A percentile compares a stretch with the other conserved stretches of the same genome.
phyloP scores from a whole-genome alignment of 306 rosid species.

The cucumber (Cucumis sativus) region DNA sequence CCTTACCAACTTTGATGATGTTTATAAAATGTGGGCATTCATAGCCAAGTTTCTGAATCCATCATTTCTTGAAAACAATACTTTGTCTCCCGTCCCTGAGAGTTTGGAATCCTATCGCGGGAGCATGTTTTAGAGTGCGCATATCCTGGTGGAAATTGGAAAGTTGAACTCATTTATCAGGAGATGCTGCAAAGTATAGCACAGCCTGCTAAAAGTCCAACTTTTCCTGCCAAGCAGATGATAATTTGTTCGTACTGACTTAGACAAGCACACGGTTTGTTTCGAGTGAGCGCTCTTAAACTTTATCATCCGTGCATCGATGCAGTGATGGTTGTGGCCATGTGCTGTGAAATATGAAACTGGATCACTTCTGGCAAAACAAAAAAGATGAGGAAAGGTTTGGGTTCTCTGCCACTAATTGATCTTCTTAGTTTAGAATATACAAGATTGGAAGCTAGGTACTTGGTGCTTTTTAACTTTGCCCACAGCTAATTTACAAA shows the following conservation, averaged over 20 bases:
- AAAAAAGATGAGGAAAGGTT: neutral
- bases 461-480: neutral
- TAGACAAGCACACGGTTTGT: neutral
- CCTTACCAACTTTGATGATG: constrained; percentile 90
- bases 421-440: neutral
- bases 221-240: neutral
- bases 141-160: neutral
- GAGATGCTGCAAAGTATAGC: constrained; percentile 3
- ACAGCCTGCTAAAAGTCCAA: neutral
- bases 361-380: neutral
- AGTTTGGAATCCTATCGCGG: constrained; percentile 30
- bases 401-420: neutral
- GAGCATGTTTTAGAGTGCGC: neutral
- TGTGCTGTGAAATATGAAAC: neutral
- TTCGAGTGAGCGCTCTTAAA: neutral
- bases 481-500: constrained; percentile 4
- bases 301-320: neutral
- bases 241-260: neutral
- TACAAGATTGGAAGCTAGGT: neutral
- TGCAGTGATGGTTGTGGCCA: neutral
- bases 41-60: constrained; percentile 88
- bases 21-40: constrained; percentile 88
- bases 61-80: constrained; percentile 33
- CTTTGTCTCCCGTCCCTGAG: constrained; percentile 19
- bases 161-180: constrained; percentile 3